These are phyloP conservation scores for Alisma plantagoaquatica DNA, from an alignment of 106 monocot species.

Conservation along the genomic window DNA sequence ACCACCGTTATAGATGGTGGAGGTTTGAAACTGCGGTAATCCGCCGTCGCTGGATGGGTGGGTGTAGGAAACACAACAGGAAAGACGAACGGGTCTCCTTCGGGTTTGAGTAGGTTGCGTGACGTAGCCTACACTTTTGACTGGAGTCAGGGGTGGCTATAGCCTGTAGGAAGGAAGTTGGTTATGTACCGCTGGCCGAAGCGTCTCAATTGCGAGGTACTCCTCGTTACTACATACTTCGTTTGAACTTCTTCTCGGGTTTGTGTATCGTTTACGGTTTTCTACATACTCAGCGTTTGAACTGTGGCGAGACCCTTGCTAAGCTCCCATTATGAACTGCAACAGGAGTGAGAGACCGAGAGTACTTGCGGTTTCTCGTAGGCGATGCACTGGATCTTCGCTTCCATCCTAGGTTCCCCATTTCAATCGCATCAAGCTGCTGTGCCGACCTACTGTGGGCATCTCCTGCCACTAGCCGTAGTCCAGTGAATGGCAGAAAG, in stretches of 20 bases:
- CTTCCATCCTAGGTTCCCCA: no score
- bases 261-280: not conserved
- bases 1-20: not conserved
- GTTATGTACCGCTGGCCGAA: not conserved
- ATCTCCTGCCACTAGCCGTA: no score
- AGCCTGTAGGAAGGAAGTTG: not conserved
- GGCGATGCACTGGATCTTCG: no score
- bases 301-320: no score
- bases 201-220: not conserved
- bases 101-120: not conserved
- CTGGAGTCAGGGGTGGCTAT: not conserved
- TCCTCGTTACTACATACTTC: not conserved
- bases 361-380: no score
- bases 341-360: no score
- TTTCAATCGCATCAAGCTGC: no score
- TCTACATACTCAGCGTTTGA: no score
- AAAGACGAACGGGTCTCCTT: not conserved
- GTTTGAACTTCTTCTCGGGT: not conserved
- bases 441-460: no score
- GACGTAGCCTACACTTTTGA: not conserved
- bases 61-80: not conserved
- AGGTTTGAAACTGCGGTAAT: not conserved
- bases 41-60: not conserved
- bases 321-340: no score
- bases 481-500: no score